Conservation (phyloP, 106 monocot genomes). For the Hemerocallis citrina region DNA sequence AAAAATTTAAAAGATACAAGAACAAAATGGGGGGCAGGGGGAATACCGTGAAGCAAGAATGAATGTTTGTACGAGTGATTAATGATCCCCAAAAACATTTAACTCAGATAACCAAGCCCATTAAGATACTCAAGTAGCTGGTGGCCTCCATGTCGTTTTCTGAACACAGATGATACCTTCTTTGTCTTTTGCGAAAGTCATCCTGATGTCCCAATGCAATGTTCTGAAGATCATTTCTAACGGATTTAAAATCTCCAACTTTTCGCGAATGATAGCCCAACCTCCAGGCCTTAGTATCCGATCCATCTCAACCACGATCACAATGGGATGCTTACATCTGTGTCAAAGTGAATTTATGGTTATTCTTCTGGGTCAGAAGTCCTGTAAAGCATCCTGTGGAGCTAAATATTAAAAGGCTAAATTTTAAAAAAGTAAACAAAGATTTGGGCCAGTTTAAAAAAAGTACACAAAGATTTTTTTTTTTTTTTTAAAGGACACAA, state of each 20-base stretch:
- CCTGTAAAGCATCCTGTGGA: not conserved
- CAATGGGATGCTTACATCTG: constrained; percentile 84
- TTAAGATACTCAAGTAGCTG: constrained; percentile 3
- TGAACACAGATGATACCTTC: constrained; percentile 77
- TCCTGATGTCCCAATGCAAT: constrained; percentile 69
- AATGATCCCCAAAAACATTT: no score
- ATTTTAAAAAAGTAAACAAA: no score
- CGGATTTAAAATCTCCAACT: constrained; percentile 57
- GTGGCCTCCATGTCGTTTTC: constrained; percentile 79
- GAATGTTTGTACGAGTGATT: no score
- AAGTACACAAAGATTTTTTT: no score
- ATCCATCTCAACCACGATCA: constrained; percentile 90
- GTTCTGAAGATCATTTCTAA: constrained; percentile 66
- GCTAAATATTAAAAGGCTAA: no score
- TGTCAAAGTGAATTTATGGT: not conserved
- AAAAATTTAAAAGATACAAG: no score
- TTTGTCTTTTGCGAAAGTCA: constrained; percentile 70
- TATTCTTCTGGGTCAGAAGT: not conserved
- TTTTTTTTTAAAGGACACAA: no score
- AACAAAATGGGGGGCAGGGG: no score
- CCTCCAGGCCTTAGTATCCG: constrained; percentile 87
- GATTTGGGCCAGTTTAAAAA: no score
- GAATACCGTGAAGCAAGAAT: no score
- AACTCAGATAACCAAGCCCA: no score
- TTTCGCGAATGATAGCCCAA: constrained; percentile 93